A percentile compares a stretch with the other conserved stretches of the same genome.
phyloP scores from a whole-genome alignment of 352 stramenopile genomes.

The Pelagophyceae sp. region DNA sequence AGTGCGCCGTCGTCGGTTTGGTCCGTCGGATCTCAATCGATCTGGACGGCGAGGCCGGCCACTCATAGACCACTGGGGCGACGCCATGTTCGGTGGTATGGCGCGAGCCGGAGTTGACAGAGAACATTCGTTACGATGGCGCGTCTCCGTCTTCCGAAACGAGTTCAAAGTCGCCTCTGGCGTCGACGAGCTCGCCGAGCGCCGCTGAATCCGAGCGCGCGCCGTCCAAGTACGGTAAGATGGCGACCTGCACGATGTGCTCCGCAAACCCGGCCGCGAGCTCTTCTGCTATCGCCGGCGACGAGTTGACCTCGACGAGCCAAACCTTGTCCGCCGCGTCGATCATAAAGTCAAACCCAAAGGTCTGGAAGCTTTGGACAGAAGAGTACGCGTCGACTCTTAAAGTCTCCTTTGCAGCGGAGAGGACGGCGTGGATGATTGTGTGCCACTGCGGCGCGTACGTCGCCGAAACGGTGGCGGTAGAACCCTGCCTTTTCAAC shows the following conservation, averaged over 20 bases:
- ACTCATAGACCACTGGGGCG: no score
- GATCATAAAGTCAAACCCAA: constrained; percentile 16
- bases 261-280: neutral
- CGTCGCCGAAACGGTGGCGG: neutral
- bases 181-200: no score
- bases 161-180: no score
- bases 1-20: no score
- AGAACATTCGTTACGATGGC: no score
- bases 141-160: no score
- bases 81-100: no score
- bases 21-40: no score
- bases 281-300: constrained; percentile 2
- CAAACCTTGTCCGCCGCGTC: constrained; percentile 9
- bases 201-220: neutral
- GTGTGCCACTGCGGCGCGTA: neutral
- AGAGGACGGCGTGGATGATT: neutral
- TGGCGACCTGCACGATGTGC: neutral
- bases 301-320: constrained; percentile 17
- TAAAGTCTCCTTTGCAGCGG: neutral
- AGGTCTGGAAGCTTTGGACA: neutral
- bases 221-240: neutral
- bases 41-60: no score
- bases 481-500: neutral
- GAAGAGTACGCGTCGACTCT: neutral
- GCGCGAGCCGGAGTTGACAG: no score